Conservation (phyloP, 805 yeast genomes). For the Ogataea minuta region DNA sequence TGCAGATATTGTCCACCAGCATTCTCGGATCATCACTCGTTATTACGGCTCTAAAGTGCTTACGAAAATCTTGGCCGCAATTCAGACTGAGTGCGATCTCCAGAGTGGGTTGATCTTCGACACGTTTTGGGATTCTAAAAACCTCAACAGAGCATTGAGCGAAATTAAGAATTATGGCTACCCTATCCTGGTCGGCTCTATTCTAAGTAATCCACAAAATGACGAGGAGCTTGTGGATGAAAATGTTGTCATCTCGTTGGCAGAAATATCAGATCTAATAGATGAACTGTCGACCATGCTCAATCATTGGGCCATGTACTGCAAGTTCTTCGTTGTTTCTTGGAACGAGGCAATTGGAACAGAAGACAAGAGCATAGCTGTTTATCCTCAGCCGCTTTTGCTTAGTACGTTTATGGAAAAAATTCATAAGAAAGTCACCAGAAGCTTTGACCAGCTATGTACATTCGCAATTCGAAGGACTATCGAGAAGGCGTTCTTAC, state of each 20-base stretch:
- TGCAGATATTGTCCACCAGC: constrained; percentile 82
- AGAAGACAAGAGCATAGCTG: constrained; percentile 28
- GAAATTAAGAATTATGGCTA: constrained; percentile 57
- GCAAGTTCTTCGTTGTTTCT: constrained; percentile 65
- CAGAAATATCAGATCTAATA: constrained; percentile 62
- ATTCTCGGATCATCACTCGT: constrained; percentile 69
- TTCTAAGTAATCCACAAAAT: constrained; percentile 29
- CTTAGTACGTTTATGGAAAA: constrained; percentile 57
- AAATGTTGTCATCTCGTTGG: constrained; percentile 43
- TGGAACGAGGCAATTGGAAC: constrained; percentile 50
- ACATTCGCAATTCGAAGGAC: constrained; percentile 73
- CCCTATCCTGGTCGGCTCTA: constrained; percentile 41
- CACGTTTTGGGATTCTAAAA: constrained; percentile 74
- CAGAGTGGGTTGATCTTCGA: constrained; percentile 88
- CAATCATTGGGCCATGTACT: constrained; percentile 82
- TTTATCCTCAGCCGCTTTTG: constrained; percentile 51
- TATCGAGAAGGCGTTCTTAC: constrained; percentile 72
- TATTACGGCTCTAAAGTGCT: constrained; percentile 71
- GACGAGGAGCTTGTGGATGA: constrained; percentile 25
- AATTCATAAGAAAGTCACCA: constrained; percentile 48
- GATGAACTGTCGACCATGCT: constrained; percentile 73
- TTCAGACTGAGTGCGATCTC: constrained; percentile 88
- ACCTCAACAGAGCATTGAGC: constrained; percentile 52
- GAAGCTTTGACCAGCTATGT: constrained; percentile 62
- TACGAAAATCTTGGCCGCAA: constrained; percentile 62